Evolutionary conservation across 1,284 basidiomycete species (phyloP).

Genomic region (Afroboletus lepidellus): DNA sequence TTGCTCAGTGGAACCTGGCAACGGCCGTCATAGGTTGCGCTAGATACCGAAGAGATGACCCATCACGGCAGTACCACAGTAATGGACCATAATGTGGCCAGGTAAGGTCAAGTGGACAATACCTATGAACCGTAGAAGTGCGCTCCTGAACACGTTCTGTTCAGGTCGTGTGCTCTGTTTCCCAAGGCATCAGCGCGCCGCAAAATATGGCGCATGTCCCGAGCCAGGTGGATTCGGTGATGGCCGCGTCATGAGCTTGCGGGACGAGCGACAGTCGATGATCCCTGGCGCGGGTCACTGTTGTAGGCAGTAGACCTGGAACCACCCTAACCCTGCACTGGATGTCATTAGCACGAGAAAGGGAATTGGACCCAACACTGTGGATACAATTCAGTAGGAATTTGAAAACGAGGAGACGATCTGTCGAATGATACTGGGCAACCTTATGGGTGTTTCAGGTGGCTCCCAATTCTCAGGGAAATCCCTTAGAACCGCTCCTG

Average conservation of each 20-base stretch:
- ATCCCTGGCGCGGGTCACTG: constrained; percentile 76
- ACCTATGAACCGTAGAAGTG: constrained; percentile 75
- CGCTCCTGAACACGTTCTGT: constrained; percentile 44
- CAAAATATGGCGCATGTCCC: constrained; percentile 85
- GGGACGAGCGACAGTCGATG: constrained; percentile 40
- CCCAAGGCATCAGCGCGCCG: constrained; percentile 68
- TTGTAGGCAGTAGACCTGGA: constrained; percentile 85
- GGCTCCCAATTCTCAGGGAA: constrained; percentile 60
- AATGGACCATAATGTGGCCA: constrained; percentile 69
- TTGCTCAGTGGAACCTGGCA: constrained; percentile 76
- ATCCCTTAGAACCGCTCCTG: constrained; percentile 37
- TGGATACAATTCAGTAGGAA: constrained; percentile 6
- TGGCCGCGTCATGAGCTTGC: constrained; percentile 33
- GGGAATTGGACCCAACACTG: constrained; percentile 78
- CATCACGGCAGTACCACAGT: too few relatives aligned
- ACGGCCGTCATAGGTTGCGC: constrained; percentile 66
- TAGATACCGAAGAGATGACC: constrained; percentile 60
- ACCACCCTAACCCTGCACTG: constrained; percentile 85
- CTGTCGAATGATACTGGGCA: constrained; percentile 76
- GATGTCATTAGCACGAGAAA: constrained; percentile 8
- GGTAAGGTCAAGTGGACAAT: constrained; percentile 65
- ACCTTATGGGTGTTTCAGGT: constrained; percentile 61
- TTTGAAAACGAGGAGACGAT: constrained; percentile 45
- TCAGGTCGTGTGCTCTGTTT: constrained; percentile 24
- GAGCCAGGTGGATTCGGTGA: constrained; percentile 71